These are phyloP conservation scores for Cardiosporidium cionae DNA, from an alignment of 169 alveolate species.

Conservation along the genomic window DNA sequence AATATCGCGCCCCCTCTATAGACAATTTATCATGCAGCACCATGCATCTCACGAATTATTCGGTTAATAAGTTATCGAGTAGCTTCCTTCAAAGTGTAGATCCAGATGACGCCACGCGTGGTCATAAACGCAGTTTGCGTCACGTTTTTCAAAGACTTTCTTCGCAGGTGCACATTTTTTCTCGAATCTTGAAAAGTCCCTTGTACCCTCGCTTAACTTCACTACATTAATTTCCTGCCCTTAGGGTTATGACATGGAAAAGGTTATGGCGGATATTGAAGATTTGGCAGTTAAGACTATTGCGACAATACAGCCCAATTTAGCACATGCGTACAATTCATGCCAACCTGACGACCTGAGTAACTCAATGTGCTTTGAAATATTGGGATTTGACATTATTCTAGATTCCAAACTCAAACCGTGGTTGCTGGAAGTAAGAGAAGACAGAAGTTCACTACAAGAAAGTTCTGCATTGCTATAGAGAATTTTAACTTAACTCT, in stretches of 20 bases:
- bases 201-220: no score
- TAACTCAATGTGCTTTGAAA: conserved; percentile 72
- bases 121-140: conserved; percentile 65
- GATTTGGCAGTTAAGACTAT: conserved; percentile 67
- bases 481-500: neutral
- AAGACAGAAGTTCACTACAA: neutral
- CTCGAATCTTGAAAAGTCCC: no score
- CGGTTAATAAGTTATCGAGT: conserved; percentile 69
- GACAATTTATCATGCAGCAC: conserved; percentile 49
- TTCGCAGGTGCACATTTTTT: no score
- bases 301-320: conserved; percentile 59
- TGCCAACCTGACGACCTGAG: conserved; percentile 65
- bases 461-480: neutral
- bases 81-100: conserved; percentile 54
- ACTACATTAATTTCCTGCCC: no score
- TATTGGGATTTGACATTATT: conserved; percentile 68
- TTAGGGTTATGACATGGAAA: conserved; percentile 48
- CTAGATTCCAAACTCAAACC: conserved; percentile 59
- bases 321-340: conserved; percentile 66
- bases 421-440: conserved; percentile 54
- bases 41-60: conserved; percentile 81
- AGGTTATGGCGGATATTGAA: conserved; percentile 45
- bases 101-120: conserved; percentile 56
- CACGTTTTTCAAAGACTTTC: conserved; percentile 45
- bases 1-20: conserved; percentile 58